These are phyloP conservation scores for Blastocladiella emersonii DNA, from an alignment of 371 early-diverging fungal genomes.

Conservation along the genomic window DNA sequence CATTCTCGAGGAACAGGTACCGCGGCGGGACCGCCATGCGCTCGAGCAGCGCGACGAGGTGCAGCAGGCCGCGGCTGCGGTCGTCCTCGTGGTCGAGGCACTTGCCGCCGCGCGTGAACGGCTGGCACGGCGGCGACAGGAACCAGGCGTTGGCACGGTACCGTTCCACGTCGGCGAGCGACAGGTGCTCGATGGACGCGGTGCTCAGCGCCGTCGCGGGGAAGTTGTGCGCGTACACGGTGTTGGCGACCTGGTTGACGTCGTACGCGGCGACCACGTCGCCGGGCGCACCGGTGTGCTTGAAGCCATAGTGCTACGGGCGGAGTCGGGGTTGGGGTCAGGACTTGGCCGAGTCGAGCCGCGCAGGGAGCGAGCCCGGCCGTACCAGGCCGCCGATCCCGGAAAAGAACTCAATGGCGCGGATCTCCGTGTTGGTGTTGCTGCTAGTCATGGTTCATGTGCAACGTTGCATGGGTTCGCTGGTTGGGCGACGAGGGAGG, in stretches of 20 bases:
- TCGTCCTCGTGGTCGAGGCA: slow-evolving; percentile 24
- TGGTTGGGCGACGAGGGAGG: too few species aligned
- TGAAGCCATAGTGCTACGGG: slow-evolving; percentile 22
- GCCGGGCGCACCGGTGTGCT: slow-evolving; percentile 7
- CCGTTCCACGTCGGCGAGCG: background rate
- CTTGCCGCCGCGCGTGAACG: slow-evolving; percentile 16
- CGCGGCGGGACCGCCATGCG: slow-evolving; percentile 13
- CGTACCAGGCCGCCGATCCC: slow-evolving; percentile 33
- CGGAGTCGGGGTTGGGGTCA: background rate
- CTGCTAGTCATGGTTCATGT: too few species aligned
- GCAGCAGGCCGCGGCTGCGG: slow-evolving; percentile 25
- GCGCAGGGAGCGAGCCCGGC: background rate
- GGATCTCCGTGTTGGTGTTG: slow-evolving; percentile 1
- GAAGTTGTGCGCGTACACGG: slow-evolving; percentile 11
- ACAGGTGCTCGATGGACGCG: slow-evolving; percentile 10
- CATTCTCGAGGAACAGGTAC: slow-evolving; percentile 34
- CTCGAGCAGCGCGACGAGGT: slow-evolving; percentile 20
- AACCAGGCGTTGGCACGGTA: slow-evolving; percentile 9
- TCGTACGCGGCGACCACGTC: slow-evolving; percentile 24
- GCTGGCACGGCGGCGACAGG: slow-evolving; percentile 11
- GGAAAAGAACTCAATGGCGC: slow-evolving; percentile 32
- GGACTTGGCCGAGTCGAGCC: background rate
- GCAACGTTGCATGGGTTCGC: too few species aligned
- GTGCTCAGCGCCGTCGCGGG: background rate
- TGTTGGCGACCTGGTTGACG: slow-evolving; percentile 26